Base-by-base conservation (phyloP, 495 filamentous ascomycete genomes). In the Daldinia vernicosa region DNA sequence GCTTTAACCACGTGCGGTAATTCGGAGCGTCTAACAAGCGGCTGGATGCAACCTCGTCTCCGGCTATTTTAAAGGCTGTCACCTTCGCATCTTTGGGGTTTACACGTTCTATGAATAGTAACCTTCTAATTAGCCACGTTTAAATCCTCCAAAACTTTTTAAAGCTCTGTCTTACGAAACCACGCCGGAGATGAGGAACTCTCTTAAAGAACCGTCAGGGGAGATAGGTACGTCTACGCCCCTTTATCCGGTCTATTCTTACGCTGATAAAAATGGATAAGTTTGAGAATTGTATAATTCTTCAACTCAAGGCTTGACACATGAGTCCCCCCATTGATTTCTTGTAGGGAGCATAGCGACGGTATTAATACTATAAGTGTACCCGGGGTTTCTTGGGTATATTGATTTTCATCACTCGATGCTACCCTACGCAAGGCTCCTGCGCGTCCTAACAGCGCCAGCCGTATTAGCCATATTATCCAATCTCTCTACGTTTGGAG, bases 401-500 rank as follows among this genome's bases (percentile, higher is more conserved):
- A 64, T 60, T 70, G 17, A 30, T 15, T 2, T 24, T 58, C 22
- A 51, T 47, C 30, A 64, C 61, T 63, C 62, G 54, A 72, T 67
- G 32, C 47, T 55, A 67, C 63, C 43, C 47, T 53, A 37, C 32
- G 15, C 35, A 28, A 28, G 54, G 22, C 22, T 30, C 12, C 19
- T 32, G 26, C 52, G 37, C 37, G 37, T 30, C 26, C 33, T 26
- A 40, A 33, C 64, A 37, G 40, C 57, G 4, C 37, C 45, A 5
- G 37, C 61, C 45, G 75, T 68, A 70, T 74, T 71, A 75, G 6
- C 72, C 72, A 75, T 75, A 75, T 77, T 77, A 73, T 58, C 66
- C 66, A 64, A 62, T 63, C 55, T 64, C 67, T 60, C 66, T 56
- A 60, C 45, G 69, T 69, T 76, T 75, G 50, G 69, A 52, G 60